These are phyloP conservation scores for Botrytis paeoniae DNA, from an alignment of 2,329 filamentous ascomycete genomes.

Conservation along the genomic window DNA sequence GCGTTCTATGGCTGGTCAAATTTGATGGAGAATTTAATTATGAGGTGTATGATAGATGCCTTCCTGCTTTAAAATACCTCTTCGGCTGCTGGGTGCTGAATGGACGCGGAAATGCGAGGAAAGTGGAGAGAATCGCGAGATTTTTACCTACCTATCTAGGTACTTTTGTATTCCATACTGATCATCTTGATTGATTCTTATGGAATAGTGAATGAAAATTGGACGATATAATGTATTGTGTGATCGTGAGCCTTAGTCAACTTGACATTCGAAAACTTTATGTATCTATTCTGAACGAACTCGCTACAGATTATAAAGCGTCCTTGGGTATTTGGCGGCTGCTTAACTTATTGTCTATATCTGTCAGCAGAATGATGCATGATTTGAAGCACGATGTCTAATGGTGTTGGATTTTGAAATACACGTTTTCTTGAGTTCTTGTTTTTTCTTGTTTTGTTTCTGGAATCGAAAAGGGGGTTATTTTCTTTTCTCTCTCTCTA, in stretches of 20 bases:
- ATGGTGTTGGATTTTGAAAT: rapidly evolving
- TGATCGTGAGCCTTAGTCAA: too few species aligned
- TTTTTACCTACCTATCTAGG: neutral
- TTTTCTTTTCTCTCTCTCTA: too few species aligned
- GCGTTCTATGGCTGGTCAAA: conserved; percentile 9
- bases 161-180: neutral
- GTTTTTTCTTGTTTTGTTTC: too few species aligned
- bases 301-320: neutral
- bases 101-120: neutral
- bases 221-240: neutral
- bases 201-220: neutral
- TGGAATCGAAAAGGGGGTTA: too few species aligned
- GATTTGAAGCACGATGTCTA: neutral
- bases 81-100: neutral
- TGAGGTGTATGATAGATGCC: conserved; percentile 7
- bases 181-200: neutral
- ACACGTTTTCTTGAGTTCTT: too few species aligned
- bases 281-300: neutral
- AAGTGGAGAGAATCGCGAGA: neutral
- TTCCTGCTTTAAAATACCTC: neutral
- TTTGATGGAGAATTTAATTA: neutral
- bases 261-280: neutral
- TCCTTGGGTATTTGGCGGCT: too few species aligned
- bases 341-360: neutral
- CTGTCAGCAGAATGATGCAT: neutral